Conservation (phyloP, 495 filamentous ascomycete species). For the Lasiosphaeria hispida region DNA sequence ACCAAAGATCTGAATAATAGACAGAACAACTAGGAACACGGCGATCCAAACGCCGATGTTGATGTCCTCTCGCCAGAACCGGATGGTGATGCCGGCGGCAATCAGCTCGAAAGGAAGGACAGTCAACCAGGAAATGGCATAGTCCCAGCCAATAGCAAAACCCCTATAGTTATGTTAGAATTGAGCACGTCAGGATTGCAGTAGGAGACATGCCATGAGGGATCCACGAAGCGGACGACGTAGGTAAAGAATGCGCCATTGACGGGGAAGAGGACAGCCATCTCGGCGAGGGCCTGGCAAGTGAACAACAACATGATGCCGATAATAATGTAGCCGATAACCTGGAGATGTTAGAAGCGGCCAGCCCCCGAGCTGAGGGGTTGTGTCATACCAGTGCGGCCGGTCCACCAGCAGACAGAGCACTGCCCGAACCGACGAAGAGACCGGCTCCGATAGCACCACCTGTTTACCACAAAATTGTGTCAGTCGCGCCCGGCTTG, state of each 20-base stretch:
- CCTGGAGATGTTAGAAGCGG: constrained; percentile 43
- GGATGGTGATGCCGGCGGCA: constrained; percentile 47
- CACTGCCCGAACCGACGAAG: constrained; percentile 53
- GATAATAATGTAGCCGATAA: constrained; percentile 54
- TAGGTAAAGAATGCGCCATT: constrained; percentile 59
- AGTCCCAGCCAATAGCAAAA: constrained; percentile 78
- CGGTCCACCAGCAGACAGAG: constrained; percentile 52
- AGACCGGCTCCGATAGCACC: constrained; percentile 59
- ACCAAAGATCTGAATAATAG: constrained; percentile 63
- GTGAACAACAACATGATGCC: constrained; percentile 47
- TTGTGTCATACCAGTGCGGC: constrained; percentile 44
- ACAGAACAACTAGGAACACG: constrained; percentile 49
- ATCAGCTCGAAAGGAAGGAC: constrained; percentile 52
- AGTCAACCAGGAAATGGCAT: constrained; percentile 58
- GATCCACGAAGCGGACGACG: constrained; percentile 65
- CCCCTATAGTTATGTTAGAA: constrained; percentile 40
- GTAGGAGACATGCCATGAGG: constrained; percentile 50
- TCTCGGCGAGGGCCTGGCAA: constrained; percentile 59
- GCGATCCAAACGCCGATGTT: constrained; percentile 56
- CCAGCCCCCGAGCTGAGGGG: constrained; percentile 33
- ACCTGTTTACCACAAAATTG: constrained; percentile 25
- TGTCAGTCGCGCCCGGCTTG: no score
- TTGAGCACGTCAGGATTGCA: not conserved
- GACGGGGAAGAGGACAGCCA: constrained; percentile 65
- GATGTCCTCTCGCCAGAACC: constrained; percentile 40